Evolutionary conservation across 2,329 filamentous ascomycete species (phyloP).

Genomic region (Sporothrix phasma): DNA sequence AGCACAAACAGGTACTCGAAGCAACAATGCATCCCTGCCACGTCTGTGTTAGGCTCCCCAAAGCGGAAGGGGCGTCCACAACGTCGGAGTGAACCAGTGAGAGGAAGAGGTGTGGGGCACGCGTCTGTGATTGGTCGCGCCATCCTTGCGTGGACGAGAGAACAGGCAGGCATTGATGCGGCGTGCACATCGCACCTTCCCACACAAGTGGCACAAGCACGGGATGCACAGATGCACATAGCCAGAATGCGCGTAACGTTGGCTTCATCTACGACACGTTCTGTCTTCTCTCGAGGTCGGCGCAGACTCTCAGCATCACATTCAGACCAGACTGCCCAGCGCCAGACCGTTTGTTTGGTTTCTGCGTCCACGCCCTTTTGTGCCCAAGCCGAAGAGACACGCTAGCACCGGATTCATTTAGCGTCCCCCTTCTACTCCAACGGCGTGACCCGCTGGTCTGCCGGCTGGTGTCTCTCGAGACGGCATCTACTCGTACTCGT

Average conservation of each 20-base stretch:
- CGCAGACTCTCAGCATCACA: background rate
- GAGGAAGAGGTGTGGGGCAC: constrained; percentile 7
- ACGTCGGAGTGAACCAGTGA: background rate
- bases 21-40: constrained; percentile 4
- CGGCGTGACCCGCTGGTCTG: constrained; percentile 7
- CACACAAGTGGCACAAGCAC: background rate
- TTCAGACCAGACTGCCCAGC: background rate
- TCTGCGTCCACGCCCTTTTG: background rate
- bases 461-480: background rate
- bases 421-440: constrained; percentile 1
- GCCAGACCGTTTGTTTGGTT: background rate
- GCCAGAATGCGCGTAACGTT: background rate
- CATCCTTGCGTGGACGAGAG: constrained; percentile 3
- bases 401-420: constrained; percentile 8
- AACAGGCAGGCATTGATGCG: constrained; percentile 4
- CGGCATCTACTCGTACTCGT: too few species aligned
- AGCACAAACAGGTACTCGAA: constrained; percentile 4
- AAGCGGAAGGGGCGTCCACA: constrained; percentile 4
- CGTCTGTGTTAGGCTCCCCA: background rate
- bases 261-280: background rate
- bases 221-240: background rate
- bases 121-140: constrained; percentile 11
- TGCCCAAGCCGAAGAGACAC: background rate
- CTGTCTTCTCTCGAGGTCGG: background rate
- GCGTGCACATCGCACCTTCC: constrained; percentile 1